Evolutionary conservation across 2,329 filamentous ascomycete species (phyloP), one percentile per base, ranked within the genome.

Genomic region (Colletotrichum siamense): DNA sequence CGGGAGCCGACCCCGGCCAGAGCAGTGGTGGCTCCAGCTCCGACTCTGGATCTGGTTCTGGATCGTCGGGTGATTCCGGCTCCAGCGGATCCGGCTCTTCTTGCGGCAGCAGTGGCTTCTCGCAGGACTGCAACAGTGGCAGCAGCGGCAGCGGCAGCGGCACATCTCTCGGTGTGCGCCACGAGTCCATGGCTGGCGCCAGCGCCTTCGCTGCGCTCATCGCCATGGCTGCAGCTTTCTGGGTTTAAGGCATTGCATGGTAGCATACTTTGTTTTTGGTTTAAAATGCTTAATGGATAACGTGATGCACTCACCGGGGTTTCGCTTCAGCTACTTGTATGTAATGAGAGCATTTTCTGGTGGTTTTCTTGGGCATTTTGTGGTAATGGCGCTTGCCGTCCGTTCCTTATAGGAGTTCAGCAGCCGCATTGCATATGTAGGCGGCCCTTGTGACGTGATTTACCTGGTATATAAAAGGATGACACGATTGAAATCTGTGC

Each of bases 61-160:
- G 52, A 28, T 69, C 61, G 22, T 64, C 61, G 32, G 61, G 61
- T 39, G 66, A 32, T 24, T 78, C 77, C n/a, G 77, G 69, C 18
- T 76, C 79, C 13, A 75, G 78, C 8, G 69, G 63, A 30, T 66
- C 61, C 10, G 30, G 69, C 7, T 71, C 61, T 18, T 69, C 62
- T 13, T 89, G 88, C 78, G 79, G 82, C 13, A 78, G 82, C 9
- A 82, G 78, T 36, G 83, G 82, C 64, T 90, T 89, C 79, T 82
- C 84, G 72, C 86, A 89, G 79, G 79, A 82, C 73, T 88, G 80
- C 77, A 76, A 66, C 64, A 81, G 80, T 12, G 62, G 69, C 55
- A 77, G 77, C 68, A 39, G 61, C 30, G 73, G 66, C 61, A 77
- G 74, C 39, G 72, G 76, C 71, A 69, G 52, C 28, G 64, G 69